Evolutionary conservation across 1,284 basidiomycete species (phyloP).

Genomic region (Wallemia hederae): DNA sequence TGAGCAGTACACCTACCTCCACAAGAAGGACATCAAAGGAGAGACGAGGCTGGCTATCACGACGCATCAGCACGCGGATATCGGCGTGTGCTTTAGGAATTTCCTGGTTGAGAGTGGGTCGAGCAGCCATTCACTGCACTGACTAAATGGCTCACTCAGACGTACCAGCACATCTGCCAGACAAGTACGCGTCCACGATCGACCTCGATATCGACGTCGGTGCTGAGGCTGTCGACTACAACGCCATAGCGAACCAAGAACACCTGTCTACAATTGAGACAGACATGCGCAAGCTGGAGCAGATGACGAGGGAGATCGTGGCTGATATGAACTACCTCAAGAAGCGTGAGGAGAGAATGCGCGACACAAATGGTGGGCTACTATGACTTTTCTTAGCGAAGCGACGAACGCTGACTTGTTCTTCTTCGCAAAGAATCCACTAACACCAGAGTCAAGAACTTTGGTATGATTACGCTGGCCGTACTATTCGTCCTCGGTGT

Average conservation of each 20-base stretch:
- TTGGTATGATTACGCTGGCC: slow-evolving; percentile 61
- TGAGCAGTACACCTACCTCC: slow-evolving; percentile 66
- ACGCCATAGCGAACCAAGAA: slow-evolving; percentile 96
- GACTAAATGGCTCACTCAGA: slow-evolving; percentile 13
- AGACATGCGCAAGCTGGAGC: slow-evolving; percentile 92
- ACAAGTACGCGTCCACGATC: slow-evolving; percentile 31
- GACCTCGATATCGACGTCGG: slow-evolving; percentile 95
- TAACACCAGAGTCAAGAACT: slow-evolving; percentile 64
- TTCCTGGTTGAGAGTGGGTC: slow-evolving; percentile 36
- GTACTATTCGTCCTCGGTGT: slow-evolving; percentile 54
- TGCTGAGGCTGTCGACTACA: slow-evolving; percentile 94
- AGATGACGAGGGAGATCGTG: slow-evolving; percentile 69
- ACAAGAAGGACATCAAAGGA: slow-evolving; percentile 57
- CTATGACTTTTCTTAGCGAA: neutral
- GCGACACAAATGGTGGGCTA: slow-evolving; percentile 58
- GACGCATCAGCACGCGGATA: slow-evolving; percentile 69
- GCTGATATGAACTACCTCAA: slow-evolving; percentile 87
- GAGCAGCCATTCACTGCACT: neutral
- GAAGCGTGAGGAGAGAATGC: slow-evolving; percentile 58
- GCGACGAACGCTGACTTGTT: neutral
- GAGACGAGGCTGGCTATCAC: slow-evolving; percentile 86
- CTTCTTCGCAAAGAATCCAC: slow-evolving; percentile 42
- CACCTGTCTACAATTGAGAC: slow-evolving; percentile 82
- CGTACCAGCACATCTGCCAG: slow-evolving; percentile 20
- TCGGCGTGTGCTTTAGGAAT: slow-evolving; percentile 84